Base-by-base conservation (phyloP, 2,329 filamentous ascomycete species). In the Coleophoma crateriformis region DNA sequence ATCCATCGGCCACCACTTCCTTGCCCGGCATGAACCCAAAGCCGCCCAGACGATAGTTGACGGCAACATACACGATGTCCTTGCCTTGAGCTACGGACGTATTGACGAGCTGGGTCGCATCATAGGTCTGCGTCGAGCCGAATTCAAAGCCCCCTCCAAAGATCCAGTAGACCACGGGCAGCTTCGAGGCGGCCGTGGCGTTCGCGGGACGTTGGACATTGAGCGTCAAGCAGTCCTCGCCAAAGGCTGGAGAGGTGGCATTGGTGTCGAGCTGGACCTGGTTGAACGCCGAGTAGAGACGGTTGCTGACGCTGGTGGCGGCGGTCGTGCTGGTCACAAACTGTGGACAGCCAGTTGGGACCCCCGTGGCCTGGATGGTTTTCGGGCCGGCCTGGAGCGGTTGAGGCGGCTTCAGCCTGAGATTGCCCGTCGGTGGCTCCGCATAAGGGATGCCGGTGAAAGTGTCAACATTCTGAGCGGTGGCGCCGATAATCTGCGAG, bases 401-500 rank as follows among this genome's bases (percentile, higher is more conserved):
- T 60, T 82, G 75, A 1, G 88, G 88, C 5, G 85, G 83, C 61
- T 78, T 84, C 33, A 94, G 76, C n/a, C 88, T 81, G 19, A 89
- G 70, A 3, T 72, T 64, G 0, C 85, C 86, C 0, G 78, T 74
- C 0, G 88, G 88, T 1, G 86, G 77, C 53, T 88, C 72, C 2
- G 87, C 87, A 61, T 83, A 94, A 3, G 87, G 88, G 50, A 94
- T 88, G 19, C 84, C 86, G 48, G 78, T 81, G 70, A 88, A 91
- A 20, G 73, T 78, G 50, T 92, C 87, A 19, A 89, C 75, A 17
- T 19, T 35, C 11, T 27, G 15, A 8, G 39, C 34, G 5, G 46
- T 46, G 12, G 47, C 57, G 12, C 59, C 45, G 11, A 60, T 52
- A 13, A 57, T 61, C 6, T 57, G 56, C 12, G 43, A n/a, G 4